Evolutionary conservation across 2,329 filamentous ascomycete species (phyloP), one percentile per base, ranked within the genome.

Genomic region (Alternaria postmessia): DNA sequence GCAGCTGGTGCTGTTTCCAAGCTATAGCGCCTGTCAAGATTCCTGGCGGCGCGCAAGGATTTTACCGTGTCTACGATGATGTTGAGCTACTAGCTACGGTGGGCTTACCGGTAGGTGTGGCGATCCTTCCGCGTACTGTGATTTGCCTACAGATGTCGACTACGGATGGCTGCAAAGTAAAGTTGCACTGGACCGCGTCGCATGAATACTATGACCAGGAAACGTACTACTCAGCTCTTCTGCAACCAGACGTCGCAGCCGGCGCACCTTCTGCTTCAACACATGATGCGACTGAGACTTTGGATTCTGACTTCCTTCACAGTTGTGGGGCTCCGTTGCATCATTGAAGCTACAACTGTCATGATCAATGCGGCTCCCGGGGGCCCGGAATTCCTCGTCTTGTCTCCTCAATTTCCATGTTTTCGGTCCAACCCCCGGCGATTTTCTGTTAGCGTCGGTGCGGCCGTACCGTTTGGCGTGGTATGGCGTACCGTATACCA

Each of bases 41-140:
- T n/a, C 41, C 20, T 22, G 18, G 39, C 51, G 18, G 52, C 42
- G 51, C 52, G 12, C n/a, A 52, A 43, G 43, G 26, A 42, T 49
- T 32, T 46, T 54, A 20, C 48, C 20, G 38, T 22, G 32, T 36
- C 28, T 26, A 43, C 52, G 34, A 46, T 14, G 18, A 20, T 51
- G 51, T 52, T 41, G 48, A 30, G n/a, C 7, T 39, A 30, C 39
- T 43, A 42, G 30, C 22, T 24, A 22, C 16, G 24, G 9, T 14
- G 48, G 38, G 53, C 46, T 49, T 18, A 36, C 20, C 12, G 32
- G 46, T 58, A 67, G 36, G 63, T 67, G 43, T 62, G 66, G 66
- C 63, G 63, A 67, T 42, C 16, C 34, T 51, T 69, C 66, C 66
- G 59, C 43, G 42, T 24, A 22, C 11, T 12, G 41, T 67, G 57